Base-by-base conservation (phyloP, 345 rosid species). In the Geranium brycei region DNA sequence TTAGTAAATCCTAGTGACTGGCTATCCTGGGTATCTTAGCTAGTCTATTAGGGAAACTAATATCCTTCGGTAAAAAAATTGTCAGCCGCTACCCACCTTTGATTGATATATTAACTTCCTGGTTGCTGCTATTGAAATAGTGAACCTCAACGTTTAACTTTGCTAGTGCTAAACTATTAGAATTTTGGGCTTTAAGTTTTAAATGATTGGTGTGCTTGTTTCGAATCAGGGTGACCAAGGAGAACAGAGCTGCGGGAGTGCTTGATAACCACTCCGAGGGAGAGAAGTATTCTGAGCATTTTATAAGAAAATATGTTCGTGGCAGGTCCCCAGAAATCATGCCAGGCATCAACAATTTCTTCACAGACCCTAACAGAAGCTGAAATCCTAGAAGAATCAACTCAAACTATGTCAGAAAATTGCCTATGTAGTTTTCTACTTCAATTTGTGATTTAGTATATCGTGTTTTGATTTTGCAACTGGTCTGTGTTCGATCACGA, bases 221-320 rank as follows among this genome's bases (percentile, higher is more conserved):
- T 47, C 53, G 64, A 62, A 23, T 23, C 77, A 93, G 99, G 90
- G 86, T 87, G 73, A 73, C 1, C 38, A 93, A 93, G 83, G 87
- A 93, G 83, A 78, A 80, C 64, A 82, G 99, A 73, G 78, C 96
- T 59, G 97, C 99, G 0, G 99, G 97, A 59, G 72, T 93, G 32
- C 71, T 93, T 84, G 99, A 93, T 0, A 93, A 93, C 87, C 73
- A 66, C 74, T 71, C 78, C 0, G 97, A 90, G 79, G 99, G 99
- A 69, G 89, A 87, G 66, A 88, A 71, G 77, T 93, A 93, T 62
- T 32, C 92, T 4, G 81, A 93, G 66, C 90, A 93, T 67, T 73
- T 73, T 58, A 0, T 93, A 19, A 82, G 99, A 78, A 93, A 81
- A 77, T 83, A 56, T 55, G 96, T 85, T 23, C 92, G 96, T 63